These are phyloP conservation scores for Trichoderma koningiopsis DNA, from an alignment of 2,329 filamentous ascomycete species.

Conservation along the genomic window DNA sequence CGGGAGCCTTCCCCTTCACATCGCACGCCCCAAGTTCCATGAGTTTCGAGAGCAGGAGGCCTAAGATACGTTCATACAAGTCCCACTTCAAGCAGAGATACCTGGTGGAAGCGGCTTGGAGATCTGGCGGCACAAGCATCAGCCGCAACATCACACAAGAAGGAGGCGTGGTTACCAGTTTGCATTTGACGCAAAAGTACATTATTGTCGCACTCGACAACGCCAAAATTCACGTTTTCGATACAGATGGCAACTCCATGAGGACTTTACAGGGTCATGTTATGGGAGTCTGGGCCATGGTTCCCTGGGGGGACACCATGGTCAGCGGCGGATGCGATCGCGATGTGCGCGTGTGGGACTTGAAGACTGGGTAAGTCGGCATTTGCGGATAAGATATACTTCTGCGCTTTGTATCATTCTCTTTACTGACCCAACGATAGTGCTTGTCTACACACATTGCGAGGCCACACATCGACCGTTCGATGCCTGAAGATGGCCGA, in stretches of 20 bases:
- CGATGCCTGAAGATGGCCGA: conserved; percentile 98
- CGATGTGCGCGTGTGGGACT: conserved; percentile 95
- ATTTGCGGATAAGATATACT: not conserved
- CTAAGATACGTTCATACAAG: conserved; percentile 81
- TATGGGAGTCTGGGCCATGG: conserved; percentile 99
- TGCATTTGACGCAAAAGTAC: conserved; percentile 92
- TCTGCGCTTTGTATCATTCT: no score
- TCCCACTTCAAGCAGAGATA: conserved; percentile 98
- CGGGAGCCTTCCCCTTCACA: conserved; percentile 45
- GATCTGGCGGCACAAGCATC: conserved; percentile 82
- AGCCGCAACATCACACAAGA: conserved; percentile 91
- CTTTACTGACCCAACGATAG: conserved; percentile 48
- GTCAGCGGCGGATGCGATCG: conserved; percentile 96
- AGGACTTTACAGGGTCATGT: conserved; percentile 92
- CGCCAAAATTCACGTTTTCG: conserved; percentile 97
- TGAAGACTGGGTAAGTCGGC: conserved; percentile 77
- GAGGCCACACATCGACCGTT: conserved; percentile 95
- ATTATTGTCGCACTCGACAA: conserved; percentile 98
- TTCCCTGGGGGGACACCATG: conserved; percentile 92
- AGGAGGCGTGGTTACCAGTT: conserved; percentile 92
- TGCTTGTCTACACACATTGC: conserved; percentile 75
- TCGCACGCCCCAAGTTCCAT: conserved; percentile 47
- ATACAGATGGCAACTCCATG: conserved; percentile 84
- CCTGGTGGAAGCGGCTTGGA: conserved; percentile 95
- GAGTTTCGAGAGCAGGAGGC: conserved; percentile 60